Base-by-base conservation (phyloP, 108 stramenopile genomes). In the Conticribra weissflogii region DNA sequence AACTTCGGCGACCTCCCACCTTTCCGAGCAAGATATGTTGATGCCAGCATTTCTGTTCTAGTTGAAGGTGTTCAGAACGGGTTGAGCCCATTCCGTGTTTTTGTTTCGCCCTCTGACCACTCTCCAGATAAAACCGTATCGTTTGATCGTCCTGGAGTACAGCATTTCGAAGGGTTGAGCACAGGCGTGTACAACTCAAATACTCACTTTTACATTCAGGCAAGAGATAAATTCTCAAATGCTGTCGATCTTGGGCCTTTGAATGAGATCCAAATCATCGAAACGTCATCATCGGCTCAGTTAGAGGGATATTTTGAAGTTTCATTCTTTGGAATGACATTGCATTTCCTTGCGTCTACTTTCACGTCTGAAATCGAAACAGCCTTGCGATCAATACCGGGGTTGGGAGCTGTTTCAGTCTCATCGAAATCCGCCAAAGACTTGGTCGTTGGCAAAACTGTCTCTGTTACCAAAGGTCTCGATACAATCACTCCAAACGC, bases 191-290 rank as follows among this genome's bases (percentile, higher is more conserved):
- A 59, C 54, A 73, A 81, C 22, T 52, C 41, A 45, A 8, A 36
- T 12, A 81, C 81, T 0, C 52, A 78, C 2, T 91, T 91, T 59
- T 63, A 44, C 49, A 78, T 91, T 47, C 86, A 91, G 64, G 53
- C 82, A 48, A 59, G 84, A 29, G 90, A 91, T 67, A 54, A 30
- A 18, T 80, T 74, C 51, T 74, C 53, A 51, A 91, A 91, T 84
- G 67, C 66, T 41, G 68, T 86, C 15, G 28, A 36, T 25, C 51
- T 74, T 41, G 88, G 77, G 2, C 85, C 88, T 3, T 45, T 78
- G 19, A 54, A 57, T 29, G 90, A 91, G 72, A 72, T 85, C 9
- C 90, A 91, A 70, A 85, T 91, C 33, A 82, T 91, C 27, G 86
- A 87, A 66, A 81, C 84, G 15, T 71, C 59, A 9, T 52, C 73